Evolutionary conservation across 2,329 filamentous ascomycete species (phyloP).

Genomic region (Sporothrix protearum): DNA sequence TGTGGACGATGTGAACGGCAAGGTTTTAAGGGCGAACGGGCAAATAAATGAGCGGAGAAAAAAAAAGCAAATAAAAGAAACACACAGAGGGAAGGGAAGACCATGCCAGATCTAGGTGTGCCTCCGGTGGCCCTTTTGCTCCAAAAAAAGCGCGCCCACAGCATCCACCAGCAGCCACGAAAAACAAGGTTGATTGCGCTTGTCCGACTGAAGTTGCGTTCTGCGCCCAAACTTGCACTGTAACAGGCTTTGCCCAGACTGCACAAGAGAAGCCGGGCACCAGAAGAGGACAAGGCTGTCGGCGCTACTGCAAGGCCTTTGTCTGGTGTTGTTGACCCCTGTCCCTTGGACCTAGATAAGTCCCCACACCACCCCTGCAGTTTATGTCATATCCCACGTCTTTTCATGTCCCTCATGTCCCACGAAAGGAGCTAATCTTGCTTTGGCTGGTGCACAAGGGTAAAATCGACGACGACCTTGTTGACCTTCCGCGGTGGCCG

Average conservation of each 20-base stretch:
- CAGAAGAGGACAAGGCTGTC: background rate
- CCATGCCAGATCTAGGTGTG: background rate
- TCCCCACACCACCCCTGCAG: background rate
- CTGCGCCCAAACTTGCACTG: conserved; percentile 10
- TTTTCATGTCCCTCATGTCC: background rate
- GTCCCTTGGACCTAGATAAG: background rate
- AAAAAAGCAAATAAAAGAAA: background rate
- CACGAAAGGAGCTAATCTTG: background rate
- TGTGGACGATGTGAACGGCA: background rate
- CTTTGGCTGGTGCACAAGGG: background rate
- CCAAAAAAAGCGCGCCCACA: background rate
- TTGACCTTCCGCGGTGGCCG: background rate
- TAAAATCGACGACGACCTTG: background rate
- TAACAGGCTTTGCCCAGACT: background rate
- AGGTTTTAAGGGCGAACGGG: background rate
- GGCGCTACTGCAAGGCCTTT: conserved; percentile 16
- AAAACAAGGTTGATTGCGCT: conserved; percentile 1
- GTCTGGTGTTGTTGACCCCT: background rate
- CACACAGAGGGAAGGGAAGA: background rate
- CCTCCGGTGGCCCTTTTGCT: background rate
- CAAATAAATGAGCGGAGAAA: background rate
- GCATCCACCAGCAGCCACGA: background rate
- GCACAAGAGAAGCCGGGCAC: background rate
- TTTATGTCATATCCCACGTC: background rate
- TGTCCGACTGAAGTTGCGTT: conserved; percentile 1